These are phyloP conservation scores for Mariannaea elegans DNA, from an alignment of 2,329 filamentous ascomycete species.

Conservation along the genomic window DNA sequence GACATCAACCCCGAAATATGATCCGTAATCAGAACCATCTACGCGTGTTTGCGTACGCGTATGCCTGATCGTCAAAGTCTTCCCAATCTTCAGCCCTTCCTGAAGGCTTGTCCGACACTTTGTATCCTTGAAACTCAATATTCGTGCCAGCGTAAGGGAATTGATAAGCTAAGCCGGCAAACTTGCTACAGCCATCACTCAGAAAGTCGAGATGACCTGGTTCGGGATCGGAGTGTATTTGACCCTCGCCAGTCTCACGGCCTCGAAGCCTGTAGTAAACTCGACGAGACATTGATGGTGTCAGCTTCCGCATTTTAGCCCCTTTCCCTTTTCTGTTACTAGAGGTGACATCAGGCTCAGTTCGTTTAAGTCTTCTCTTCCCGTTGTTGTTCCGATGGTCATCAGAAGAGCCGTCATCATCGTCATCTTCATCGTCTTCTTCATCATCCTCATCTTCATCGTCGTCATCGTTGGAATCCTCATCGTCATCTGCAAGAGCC, in stretches of 20 bases:
- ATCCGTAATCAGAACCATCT: not conserved
- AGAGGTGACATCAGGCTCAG: not conserved
- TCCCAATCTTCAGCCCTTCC: not conserved
- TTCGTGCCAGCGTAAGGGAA: constrained; percentile 1
- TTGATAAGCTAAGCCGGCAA: constrained; percentile 9
- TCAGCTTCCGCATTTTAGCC: not conserved
- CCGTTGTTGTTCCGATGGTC: not conserved
- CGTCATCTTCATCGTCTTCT: not conserved
- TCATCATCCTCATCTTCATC: not conserved
- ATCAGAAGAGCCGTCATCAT: not conserved
- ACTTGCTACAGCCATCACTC: not conserved
- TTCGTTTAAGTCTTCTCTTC: not conserved
- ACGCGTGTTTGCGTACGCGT: not conserved
- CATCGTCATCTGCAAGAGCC: not conserved
- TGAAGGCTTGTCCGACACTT: constrained; percentile 8
- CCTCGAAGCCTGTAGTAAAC: constrained; percentile 18
- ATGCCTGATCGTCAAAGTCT: not conserved
- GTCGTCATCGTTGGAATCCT: not conserved
- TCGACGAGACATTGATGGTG: constrained; percentile 9
- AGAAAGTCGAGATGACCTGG: constrained; percentile 20
- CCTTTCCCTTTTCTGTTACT: not conserved
- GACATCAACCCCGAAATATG: too few species aligned
- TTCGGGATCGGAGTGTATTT: not conserved
- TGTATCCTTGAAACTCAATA: constrained; percentile 20
- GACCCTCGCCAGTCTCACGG: constrained; percentile 18